Evolutionary conservation across 2,329 filamentous ascomycete species (phyloP).

Genomic region (Daldinia sp.): DNA sequence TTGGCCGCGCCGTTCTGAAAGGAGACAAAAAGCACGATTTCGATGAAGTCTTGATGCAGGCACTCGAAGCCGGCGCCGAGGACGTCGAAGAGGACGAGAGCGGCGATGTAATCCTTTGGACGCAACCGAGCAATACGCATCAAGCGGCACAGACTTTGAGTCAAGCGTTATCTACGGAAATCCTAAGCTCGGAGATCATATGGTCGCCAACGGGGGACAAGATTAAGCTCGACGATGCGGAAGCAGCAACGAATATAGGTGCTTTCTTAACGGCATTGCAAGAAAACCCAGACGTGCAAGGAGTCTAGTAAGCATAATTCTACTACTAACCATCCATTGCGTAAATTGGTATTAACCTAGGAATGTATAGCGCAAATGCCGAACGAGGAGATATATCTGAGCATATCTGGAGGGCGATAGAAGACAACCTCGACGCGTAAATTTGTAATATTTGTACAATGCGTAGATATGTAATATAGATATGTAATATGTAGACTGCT

Average conservation of each 20-base stretch:
- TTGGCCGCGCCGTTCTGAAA: conserved; percentile 74
- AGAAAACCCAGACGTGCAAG: conserved; percentile 77
- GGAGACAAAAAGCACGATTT: conserved; percentile 57
- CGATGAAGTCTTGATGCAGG: conserved; percentile 79
- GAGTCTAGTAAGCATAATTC: conserved; percentile 63
- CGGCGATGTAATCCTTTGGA: conserved; percentile 76
- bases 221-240: conserved; percentile 66
- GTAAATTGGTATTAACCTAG: background rate
- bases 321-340: background rate
- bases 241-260: conserved; percentile 64
- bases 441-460: conserved; percentile 48
- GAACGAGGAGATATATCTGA: conserved; percentile 59
- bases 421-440: conserved; percentile 59
- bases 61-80: conserved; percentile 83
- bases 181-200: conserved; percentile 80
- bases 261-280: conserved; percentile 67
- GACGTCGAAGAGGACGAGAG: conserved; percentile 74
- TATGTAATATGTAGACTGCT: conserved; percentile 15
- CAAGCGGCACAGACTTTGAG: conserved; percentile 71
- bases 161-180: conserved; percentile 68
- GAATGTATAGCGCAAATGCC: conserved; percentile 63
- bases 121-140: conserved; percentile 70
- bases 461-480: conserved; percentile 31
- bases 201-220: conserved; percentile 85
- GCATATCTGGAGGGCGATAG: conserved; percentile 62